Evolutionary conservation across 2,329 filamentous ascomycete species (phyloP).

Genomic region (Sclerotinia trifoliorum): DNA sequence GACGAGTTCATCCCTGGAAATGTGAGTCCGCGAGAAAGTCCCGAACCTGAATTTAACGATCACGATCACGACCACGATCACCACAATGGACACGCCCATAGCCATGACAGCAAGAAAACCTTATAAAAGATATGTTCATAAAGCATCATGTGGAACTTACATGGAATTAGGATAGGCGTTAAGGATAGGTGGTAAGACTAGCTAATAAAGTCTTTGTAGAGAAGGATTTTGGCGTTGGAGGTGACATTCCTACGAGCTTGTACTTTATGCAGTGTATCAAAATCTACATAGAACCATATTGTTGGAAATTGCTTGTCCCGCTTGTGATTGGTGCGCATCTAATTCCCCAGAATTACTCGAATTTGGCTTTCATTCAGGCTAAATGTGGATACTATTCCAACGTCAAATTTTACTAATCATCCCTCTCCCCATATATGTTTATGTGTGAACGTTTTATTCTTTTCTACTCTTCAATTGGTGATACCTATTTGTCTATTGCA

Average conservation of each 20-base stretch:
- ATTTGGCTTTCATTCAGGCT: constrained; percentile 20
- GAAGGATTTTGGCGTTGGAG: constrained; percentile 19
- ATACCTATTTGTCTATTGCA: neutral
- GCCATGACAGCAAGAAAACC: constrained; percentile 34
- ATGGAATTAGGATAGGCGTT: constrained; percentile 24
- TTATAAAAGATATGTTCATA: constrained; percentile 33
- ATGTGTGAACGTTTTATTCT: constrained; percentile 10
- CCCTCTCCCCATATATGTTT: constrained; percentile 18
- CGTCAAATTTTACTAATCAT: constrained; percentile 19
- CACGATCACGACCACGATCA: constrained; percentile 45
- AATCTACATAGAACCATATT: constrained; percentile 12
- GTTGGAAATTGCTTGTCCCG: constrained; percentile 3
- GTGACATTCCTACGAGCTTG: neutral
- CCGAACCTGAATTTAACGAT: constrained; percentile 57
- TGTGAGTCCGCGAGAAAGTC: constrained; percentile 55
- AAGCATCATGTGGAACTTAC: constrained; percentile 25
- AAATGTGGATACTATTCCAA: constrained; percentile 22
- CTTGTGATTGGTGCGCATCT: constrained; percentile 32
- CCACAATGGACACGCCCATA: constrained; percentile 45
- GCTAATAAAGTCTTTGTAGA: constrained; percentile 1
- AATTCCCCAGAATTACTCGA: constrained; percentile 2
- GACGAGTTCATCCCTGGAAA: constrained; percentile 77
- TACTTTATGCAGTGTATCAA: constrained; percentile 18
- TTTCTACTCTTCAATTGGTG: neutral
- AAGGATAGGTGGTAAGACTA: constrained; percentile 2